Evolutionary conservation across 2,329 filamentous ascomycete genomes (phyloP), one percentile per base, ranked within the genome.

Genomic region (Phoma herbarum): DNA sequence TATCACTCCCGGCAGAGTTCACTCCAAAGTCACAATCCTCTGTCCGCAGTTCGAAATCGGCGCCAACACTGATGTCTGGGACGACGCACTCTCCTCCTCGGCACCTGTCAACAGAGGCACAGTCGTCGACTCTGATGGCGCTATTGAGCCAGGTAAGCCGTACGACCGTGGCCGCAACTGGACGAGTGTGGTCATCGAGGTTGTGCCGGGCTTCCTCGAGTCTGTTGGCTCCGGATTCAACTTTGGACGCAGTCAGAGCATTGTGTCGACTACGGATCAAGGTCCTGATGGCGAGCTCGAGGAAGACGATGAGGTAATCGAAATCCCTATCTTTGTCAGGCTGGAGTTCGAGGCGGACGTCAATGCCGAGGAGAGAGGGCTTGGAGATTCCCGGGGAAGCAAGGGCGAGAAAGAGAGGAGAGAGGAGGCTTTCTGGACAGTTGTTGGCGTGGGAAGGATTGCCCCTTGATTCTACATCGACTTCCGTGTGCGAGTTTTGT

Each of bases 401-500:
- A 66, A 88, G 84, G 75, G 87, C 86, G 43, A 86, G 49, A 79
- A 93, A 88, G 82, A 87, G 78, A 94, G 88, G 81, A 86, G 90
- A 71, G 95, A 98, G 75, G 80, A 98, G 77, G 93, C 93, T 54
- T 98, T 97, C 78, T 99, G 95, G 95, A 93, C 91, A 80, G 93
- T 96, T 20, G 82, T 98, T 33, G 94, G 94, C 3, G 86, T 96
- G 57, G 95, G 95, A 10, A 88, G 88, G 70, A 95, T 98, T 70
- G 85, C 69, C 25, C 42, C 20, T 41, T 41, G 37, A 31, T 60
- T 48, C 67, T 55, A 65, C 18, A 28, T 42, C 20, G 22, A 23
- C 18, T 33, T 47, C 12, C 35, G 35, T 39, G 23, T 44, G n/a
- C 16, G 28, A 33, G 6, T 45, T 49, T 18, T 39, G 18, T n/a